Base-by-base conservation (phyloP, 108 stramenopile species). In the Nitzschia palea region DNA sequence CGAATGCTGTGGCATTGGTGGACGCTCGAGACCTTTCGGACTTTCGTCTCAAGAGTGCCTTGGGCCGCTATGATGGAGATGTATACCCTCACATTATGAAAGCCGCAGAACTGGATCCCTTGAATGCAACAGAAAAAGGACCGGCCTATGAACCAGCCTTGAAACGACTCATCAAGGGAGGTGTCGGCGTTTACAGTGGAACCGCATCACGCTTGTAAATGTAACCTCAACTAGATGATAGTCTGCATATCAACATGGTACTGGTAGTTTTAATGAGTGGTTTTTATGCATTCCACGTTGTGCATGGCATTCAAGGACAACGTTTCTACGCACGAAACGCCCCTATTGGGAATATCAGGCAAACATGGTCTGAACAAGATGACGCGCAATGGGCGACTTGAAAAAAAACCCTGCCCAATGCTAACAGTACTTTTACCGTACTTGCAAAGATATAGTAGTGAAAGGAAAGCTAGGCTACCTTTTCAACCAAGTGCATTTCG, bases 11-110 rank as follows among this genome's bases (percentile, higher is more conserved):
- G 44, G 85, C 86, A 6, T 73, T 97, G 52, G 93, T 91, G 30
- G 96, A 97, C 74, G 88, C 96, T 5, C 80, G 84, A 33, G 93
- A 95, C 65, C 83, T 93, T 71, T 81, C 87, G 23, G 96, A 97
- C 65, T 94, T 93, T 62, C 77, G 87, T 22, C 77, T 97, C 27
- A 93, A 93, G 74, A 84, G 88, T 59, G 91, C 89, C 1, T 64
- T 97, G 22, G 96, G 94, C 15, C 83, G 87, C 14, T 88, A 71
- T 47, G 96, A 97, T 66, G 96, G 96, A 0, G 66, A 95, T 80
- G 91, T 97, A 1, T 97, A 97, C 58, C 87, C 88, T 4, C 86
- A 86, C n/a, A 86, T 96, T 27, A 79, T 94, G 75, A 73, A 91
- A 60, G 76, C 88, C n/a, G 87, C 93, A 6, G 59, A 63, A 62